Percentiles rank a stretch among this genome's conserved stretches.
phyloP scores from a whole-genome alignment of 768 basidiomycete species.

The Boletus coccyginus region DNA sequence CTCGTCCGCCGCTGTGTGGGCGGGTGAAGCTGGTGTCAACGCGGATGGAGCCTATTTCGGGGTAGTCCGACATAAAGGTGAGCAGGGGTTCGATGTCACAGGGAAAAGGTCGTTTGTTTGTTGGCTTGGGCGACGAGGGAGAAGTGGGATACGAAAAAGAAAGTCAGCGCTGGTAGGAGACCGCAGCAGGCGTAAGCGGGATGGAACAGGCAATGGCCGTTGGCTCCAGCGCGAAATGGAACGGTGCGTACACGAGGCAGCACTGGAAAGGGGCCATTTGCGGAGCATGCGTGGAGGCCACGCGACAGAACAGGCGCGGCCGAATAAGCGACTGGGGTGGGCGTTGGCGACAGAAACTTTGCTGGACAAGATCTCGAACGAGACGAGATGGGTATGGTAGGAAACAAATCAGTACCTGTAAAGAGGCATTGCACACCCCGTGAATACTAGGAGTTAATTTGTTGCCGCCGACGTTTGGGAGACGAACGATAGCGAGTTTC shows the following conservation, averaged over 20 bases:
- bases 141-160: background rate
- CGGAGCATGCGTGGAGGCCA: conserved; percentile 13
- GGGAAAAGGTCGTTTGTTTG: background rate
- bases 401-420: too few species aligned
- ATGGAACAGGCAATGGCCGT: conserved; percentile 21
- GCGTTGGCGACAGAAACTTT: too few species aligned
- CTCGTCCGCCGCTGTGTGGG: conserved; percentile 27
- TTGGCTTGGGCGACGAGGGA: background rate
- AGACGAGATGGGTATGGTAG: too few species aligned
- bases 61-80: conserved; percentile 25
- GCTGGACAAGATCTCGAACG: too few species aligned
- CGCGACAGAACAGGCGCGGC: conserved; percentile 8
- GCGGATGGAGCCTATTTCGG: conserved; percentile 23
- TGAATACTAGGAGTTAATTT: too few species aligned
- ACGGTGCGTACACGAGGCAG: conserved; percentile 30
- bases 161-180: conserved; percentile 2
- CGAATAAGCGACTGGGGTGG: too few species aligned
- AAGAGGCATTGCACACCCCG: background rate
- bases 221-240: conserved; percentile 15
- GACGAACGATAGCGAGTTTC: too few species aligned
- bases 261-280: conserved; percentile 26
- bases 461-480: too few species aligned
- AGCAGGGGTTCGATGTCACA: background rate
- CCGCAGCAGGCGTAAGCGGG: conserved; percentile 25
- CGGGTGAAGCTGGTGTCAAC: conserved; percentile 31